Conservation (phyloP, 352 stramenopile genomes). For the Pythium rhizo-oryzae region DNA sequence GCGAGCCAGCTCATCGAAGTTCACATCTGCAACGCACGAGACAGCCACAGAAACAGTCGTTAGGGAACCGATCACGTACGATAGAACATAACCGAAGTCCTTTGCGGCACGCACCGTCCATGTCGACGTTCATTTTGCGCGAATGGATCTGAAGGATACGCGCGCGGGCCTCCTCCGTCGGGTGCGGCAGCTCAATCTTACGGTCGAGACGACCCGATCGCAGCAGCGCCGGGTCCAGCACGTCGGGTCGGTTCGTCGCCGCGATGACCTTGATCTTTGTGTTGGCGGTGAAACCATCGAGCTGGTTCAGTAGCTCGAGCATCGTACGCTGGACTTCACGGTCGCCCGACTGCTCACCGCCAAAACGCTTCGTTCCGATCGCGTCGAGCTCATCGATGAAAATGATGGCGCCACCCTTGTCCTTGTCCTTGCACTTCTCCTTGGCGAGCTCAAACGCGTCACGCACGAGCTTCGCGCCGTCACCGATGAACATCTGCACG, state of each 20-base stretch:
- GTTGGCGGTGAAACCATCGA: slow-evolving; percentile 99
- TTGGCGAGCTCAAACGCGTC: too few relatives aligned
- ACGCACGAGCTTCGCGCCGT: slow-evolving; percentile 99
- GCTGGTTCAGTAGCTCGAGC: slow-evolving; percentile 99
- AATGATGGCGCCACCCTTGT: slow-evolving; percentile 99
- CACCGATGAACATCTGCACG: slow-evolving; percentile 99
- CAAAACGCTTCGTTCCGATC: slow-evolving; percentile 92
- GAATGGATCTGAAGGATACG: slow-evolving; percentile 98
- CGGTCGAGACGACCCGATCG: slow-evolving; percentile 99
- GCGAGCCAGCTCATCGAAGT: slow-evolving; percentile 97
- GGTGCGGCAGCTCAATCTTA: slow-evolving; percentile 98
- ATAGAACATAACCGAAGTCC: slow-evolving; percentile 6
- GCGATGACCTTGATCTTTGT: slow-evolving; percentile 99
- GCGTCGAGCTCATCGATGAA: slow-evolving; percentile 99
- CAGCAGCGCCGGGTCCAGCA: slow-evolving; percentile 99
- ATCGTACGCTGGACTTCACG: slow-evolving; percentile 99
- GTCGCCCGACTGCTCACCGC: slow-evolving; percentile 94
- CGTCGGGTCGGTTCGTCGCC: slow-evolving; percentile 99
- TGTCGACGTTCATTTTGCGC: slow-evolving; percentile 97
- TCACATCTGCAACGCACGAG: slow-evolving; percentile 91
- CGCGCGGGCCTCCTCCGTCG: slow-evolving; percentile 95
- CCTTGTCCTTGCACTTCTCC: too few relatives aligned
- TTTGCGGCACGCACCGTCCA: slow-evolving; percentile 74
- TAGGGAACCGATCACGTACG: background rate
- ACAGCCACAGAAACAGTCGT: too few relatives aligned